phyloP scores from a whole-genome alignment of 176 grass and related monocot species.

The Tillandsia leiboldiana region DNA sequence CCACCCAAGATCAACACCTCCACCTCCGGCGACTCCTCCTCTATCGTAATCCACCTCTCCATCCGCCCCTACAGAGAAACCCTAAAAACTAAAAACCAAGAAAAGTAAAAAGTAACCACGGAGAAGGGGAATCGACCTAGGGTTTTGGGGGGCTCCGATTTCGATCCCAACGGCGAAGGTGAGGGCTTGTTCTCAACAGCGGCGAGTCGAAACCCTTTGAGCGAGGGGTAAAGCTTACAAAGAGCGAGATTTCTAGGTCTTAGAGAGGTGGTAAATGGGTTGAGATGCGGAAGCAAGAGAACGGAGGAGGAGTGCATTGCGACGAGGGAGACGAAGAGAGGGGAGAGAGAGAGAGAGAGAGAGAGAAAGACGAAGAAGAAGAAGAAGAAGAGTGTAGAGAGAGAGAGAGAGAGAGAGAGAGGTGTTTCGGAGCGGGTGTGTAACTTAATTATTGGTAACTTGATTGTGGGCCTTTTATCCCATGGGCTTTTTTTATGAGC shows the following conservation, averaged over 20 bases:
- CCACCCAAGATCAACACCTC: constrained; percentile 55
- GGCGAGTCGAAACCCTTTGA: constrained; percentile 14
- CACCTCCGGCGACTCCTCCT: constrained; percentile 14
- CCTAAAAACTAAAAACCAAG: background rate
- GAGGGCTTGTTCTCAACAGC: constrained; percentile 23
- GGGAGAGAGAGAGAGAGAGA: background rate
- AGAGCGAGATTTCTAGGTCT: constrained; percentile 6
- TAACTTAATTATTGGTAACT: background rate
- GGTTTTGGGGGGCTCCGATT: background rate
- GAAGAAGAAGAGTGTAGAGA: too few species aligned
- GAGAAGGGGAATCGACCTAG: constrained; percentile 9
- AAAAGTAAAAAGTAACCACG: background rate
- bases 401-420: background rate
- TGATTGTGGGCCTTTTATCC: too few species aligned
- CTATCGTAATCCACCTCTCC: constrained; percentile 1
- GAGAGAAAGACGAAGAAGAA: background rate
- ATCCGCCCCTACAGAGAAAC: constrained; percentile 11
- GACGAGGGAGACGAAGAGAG: background rate
- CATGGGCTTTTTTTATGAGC: too few species aligned
- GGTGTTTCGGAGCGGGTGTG: background rate
- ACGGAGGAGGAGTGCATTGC: constrained; percentile 19
- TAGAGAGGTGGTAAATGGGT: constrained; percentile 5
- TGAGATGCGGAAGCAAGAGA: background rate
- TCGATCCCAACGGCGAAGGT: constrained; percentile 11
- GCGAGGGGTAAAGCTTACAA: background rate